phyloP scores from a whole-genome alignment of 371 early-diverging fungal species.

The Mortierella sp. region DNA sequence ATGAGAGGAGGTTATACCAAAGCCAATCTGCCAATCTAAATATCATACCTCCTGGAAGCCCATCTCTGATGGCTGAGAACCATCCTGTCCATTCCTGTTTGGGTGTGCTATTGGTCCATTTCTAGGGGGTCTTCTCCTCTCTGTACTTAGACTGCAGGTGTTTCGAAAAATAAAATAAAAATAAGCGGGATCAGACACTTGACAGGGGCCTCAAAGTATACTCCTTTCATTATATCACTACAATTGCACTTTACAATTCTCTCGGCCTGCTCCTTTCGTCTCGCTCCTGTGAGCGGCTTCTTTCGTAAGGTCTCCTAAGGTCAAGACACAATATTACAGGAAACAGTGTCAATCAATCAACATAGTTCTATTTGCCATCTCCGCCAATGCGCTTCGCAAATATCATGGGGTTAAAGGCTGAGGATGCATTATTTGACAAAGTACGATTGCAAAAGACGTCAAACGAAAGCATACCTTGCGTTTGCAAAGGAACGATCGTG shows the following conservation, averaged over 20 bases:
- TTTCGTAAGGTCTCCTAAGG: constrained; percentile 39
- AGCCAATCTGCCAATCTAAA: constrained; percentile 4
- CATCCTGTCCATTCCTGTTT: constrained; percentile 31
- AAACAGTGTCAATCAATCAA: not conserved
- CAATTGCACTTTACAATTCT: constrained; percentile 41
- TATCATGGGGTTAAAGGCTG: no score
- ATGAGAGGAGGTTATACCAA: constrained; percentile 1
- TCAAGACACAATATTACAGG: not conserved
- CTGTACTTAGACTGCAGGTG: constrained; percentile 10
- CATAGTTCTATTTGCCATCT: not conserved
- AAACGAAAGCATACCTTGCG: constrained; percentile 18
- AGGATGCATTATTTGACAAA: not conserved
- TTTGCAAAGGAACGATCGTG: constrained; percentile 44
- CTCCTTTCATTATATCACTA: not conserved
- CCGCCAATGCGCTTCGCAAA: not conserved
- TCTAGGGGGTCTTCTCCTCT: constrained; percentile 46
- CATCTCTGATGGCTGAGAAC: constrained; percentile 35
- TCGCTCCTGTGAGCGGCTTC: constrained; percentile 54
- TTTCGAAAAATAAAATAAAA: not conserved
- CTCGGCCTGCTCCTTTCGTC: constrained; percentile 44
- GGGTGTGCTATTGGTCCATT: constrained; percentile 21
- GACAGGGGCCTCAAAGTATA: not conserved
- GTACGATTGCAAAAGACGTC: not conserved
- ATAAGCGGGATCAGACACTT: not conserved
- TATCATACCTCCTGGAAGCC: constrained; percentile 51